Percentiles rank a stretch among this genome's conserved stretches.
phyloP scores from a whole-genome alignment of 768 basidiomycete genomes.

The Boletus edulis region DNA sequence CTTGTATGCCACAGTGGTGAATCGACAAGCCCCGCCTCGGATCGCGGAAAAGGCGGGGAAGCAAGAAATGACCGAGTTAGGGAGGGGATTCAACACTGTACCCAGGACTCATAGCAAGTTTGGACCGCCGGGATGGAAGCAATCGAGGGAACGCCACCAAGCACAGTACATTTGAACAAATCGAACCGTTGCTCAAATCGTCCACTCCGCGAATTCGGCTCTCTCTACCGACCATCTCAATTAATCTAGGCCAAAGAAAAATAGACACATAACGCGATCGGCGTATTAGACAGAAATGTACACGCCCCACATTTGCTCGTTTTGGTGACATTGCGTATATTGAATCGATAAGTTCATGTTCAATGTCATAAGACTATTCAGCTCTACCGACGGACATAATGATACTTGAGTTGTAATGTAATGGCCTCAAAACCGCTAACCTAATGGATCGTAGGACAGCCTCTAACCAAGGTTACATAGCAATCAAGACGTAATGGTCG shows the following conservation, averaged over 20 bases:
- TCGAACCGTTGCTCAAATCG: conserved; percentile 11
- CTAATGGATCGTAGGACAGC: conserved; percentile 12
- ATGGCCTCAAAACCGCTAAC: conserved; percentile 15
- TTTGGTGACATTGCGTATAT: not conserved
- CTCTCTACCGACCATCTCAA: not conserved
- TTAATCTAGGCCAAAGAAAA: conserved; percentile 5
- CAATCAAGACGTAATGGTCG: conserved; percentile 22
- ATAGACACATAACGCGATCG: conserved; percentile 2
- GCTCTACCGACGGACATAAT: conserved; percentile 10
- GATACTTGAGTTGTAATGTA: conserved; percentile 23
- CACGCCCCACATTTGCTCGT: not conserved
- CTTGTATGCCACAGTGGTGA: not conserved
- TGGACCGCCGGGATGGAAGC: conserved; percentile 6
- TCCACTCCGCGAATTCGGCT: conserved; percentile 20
- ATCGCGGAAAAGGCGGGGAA: not conserved
- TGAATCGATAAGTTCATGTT: too few species aligned
- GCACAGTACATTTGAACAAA: not conserved
- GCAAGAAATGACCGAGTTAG: not conserved
- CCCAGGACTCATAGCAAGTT: too few species aligned
- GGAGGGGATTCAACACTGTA: too few species aligned
- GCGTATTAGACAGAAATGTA: conserved; percentile 4
- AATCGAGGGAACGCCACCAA: conserved; percentile 1
- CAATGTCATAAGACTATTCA: not conserved
- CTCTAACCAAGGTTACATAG: conserved; percentile 25
- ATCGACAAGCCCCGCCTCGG: not conserved